Evolutionary conservation across 2,329 filamentous ascomycete species (phyloP).

Genomic region (Pseudocercospora fijiensis): DNA sequence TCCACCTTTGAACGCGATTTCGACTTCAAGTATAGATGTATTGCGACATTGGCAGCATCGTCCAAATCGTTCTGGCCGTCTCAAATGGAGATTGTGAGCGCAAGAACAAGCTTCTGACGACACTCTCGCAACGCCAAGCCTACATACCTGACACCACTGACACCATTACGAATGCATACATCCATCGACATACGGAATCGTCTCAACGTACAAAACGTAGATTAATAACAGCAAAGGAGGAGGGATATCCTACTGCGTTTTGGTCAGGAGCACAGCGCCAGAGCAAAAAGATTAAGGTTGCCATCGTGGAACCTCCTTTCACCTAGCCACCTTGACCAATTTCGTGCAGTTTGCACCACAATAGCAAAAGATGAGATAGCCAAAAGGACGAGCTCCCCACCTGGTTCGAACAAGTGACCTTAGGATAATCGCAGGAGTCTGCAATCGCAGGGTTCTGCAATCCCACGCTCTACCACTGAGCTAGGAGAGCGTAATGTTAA

Average conservation of each 20-base stretch:
- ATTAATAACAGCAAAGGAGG: too few relatives aligned
- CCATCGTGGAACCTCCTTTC: too few relatives aligned
- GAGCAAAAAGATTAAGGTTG: too few relatives aligned
- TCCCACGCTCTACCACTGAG: constrained; percentile 36
- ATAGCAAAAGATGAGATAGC: background rate
- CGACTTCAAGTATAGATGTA: background rate
- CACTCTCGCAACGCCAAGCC: background rate
- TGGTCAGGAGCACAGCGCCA: too few relatives aligned
- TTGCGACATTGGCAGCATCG: background rate
- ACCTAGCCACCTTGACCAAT: background rate
- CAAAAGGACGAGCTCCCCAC: constrained; percentile 21
- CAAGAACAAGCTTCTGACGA: background rate
- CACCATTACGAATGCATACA: background rate
- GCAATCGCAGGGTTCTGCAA: constrained; percentile 32
- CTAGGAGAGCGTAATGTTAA: too few relatives aligned
- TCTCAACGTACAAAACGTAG: too few relatives aligned
- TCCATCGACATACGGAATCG: background rate
- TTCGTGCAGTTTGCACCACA: background rate
- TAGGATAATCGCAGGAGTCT: constrained; percentile 25
- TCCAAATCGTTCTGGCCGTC: background rate
- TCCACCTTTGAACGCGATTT: background rate
- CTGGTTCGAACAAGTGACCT: constrained; percentile 32
- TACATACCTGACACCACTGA: background rate
- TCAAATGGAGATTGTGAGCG: too few relatives aligned
- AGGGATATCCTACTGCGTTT: too few relatives aligned